A percentile compares a stretch with the other conserved stretches of the same genome.
Evolutionary conservation across 1,139 yeast species (phyloP).

Genomic region (Taiozyma sp.): DNA sequence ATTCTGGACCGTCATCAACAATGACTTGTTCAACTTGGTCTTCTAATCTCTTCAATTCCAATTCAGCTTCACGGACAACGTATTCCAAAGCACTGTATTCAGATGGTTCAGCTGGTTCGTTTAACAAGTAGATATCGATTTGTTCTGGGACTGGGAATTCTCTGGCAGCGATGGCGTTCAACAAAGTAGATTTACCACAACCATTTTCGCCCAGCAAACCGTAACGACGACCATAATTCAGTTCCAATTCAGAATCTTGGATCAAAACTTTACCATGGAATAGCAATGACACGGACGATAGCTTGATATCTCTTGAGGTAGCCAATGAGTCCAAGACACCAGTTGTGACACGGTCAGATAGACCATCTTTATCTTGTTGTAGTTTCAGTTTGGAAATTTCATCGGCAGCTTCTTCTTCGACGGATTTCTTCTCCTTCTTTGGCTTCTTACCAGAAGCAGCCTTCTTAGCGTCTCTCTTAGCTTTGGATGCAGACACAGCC

Average conservation of each 20-base stretch:
- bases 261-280: conserved; percentile 97
- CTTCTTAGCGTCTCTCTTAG: conserved; percentile 93
- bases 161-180: conserved; percentile 90
- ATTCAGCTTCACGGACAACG: conserved; percentile 95
- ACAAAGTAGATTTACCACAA: conserved; percentile 95
- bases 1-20: conserved; percentile 92
- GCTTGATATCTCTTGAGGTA: conserved; percentile 92
- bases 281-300: conserved; percentile 83
- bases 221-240: conserved; percentile 96
- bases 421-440: conserved; percentile 70
- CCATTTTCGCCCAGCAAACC: conserved; percentile 98
- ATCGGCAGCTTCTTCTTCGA: conserved; percentile 65
- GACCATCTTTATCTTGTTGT: conserved; percentile 90
- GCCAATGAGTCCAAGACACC: conserved; percentile 89
- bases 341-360: conserved; percentile 96
- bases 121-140: conserved; percentile 86
- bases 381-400: conserved; percentile 83
- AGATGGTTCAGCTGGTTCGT: conserved; percentile 96
- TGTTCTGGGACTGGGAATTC: conserved; percentile 93
- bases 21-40: conserved; percentile 86
- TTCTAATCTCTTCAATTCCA: conserved; percentile 87
- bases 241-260: conserved; percentile 87
- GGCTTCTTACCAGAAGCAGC: conserved; percentile 67
- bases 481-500: conserved; percentile 77
- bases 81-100: conserved; percentile 92